These are phyloP conservation scores for Globisporangium viniferum DNA, from an alignment of 352 stramenopile genomes.

Conservation along the genomic window DNA sequence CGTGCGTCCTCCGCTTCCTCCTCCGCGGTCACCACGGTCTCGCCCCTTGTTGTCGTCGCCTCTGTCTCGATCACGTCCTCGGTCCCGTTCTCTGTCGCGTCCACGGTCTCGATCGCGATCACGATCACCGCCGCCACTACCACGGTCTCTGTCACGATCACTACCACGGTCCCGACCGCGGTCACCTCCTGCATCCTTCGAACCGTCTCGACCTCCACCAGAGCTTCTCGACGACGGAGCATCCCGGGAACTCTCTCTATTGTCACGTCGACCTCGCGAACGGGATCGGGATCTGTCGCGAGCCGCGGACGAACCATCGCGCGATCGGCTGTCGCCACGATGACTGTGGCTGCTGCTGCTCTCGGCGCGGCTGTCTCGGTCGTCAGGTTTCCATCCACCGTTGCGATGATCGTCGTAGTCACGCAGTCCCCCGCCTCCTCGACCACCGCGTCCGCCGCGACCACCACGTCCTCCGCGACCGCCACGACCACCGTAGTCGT, in stretches of 20 bases:
- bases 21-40: conserved; percentile 24
- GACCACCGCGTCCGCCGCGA: conserved; percentile 23
- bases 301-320: conserved; percentile 29
- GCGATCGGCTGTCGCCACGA: conserved; percentile 25
- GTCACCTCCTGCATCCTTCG: conserved; percentile 21
- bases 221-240: conserved; percentile 8
- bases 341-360: conserved; percentile 19
- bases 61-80: conserved; percentile 22
- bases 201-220: conserved; percentile 17
- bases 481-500: conserved; percentile 23
- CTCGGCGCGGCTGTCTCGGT: conserved; percentile 28
- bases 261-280: conserved; percentile 31
- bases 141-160: conserved; percentile 16
- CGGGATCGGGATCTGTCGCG: conserved; percentile 60
- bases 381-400: conserved; percentile 30
- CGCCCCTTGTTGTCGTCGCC: conserved; percentile 29
- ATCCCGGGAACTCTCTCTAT: conserved; percentile 16
- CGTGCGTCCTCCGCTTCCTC: conserved; percentile 19
- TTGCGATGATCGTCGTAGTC: conserved; percentile 44
- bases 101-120: conserved; percentile 25
- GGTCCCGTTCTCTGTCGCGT: conserved; percentile 31
- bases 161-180: conserved; percentile 23
- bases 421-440: conserved; percentile 15
- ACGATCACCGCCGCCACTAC: conserved; percentile 11
- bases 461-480: conserved; percentile 31